phyloP scores from a whole-genome alignment of 257 asterid genomes.

The Echites panduratus region DNA sequence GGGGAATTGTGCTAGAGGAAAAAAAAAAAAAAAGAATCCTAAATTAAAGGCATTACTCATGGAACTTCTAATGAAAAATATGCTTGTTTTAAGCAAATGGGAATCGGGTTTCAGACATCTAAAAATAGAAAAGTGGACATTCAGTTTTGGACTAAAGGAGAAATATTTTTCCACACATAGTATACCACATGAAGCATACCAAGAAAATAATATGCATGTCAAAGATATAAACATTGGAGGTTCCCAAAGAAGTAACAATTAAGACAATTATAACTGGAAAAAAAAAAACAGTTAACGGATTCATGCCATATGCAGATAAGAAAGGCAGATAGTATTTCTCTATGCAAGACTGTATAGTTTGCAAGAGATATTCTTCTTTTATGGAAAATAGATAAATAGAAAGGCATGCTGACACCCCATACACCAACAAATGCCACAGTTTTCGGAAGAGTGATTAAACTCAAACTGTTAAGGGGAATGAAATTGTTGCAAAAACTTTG shows the following conservation, averaged over 20 bases:
- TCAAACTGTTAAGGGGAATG: not conserved
- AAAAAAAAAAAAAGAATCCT: no score
- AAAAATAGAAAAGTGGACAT: no score
- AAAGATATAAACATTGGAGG: not conserved
- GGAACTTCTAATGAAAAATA: not conserved
- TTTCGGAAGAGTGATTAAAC: not conserved
- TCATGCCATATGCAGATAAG: not conserved
- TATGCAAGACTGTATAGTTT: not conserved
- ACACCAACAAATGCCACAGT: not conserved
- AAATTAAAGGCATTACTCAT: not conserved
- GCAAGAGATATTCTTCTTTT: no score
- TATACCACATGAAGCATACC: not conserved
- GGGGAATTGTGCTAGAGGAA: no score
- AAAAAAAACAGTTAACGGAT: no score
- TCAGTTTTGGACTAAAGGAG: not conserved
- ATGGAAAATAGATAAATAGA: not conserved
- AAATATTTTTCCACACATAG: not conserved
- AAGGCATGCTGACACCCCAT: slow-evolving; percentile 1
- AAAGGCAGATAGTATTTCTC: not conserved
- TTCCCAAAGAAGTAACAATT: not conserved
- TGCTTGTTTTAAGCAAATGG: not conserved
- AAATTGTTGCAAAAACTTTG: not conserved
- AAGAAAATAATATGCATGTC: not conserved
- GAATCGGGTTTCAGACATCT: no score
- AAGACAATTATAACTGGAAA: not conserved